These are phyloP conservation scores for Agrocybe chaxingu DNA, from an alignment of 768 basidiomycete genomes.

Conservation along the genomic window DNA sequence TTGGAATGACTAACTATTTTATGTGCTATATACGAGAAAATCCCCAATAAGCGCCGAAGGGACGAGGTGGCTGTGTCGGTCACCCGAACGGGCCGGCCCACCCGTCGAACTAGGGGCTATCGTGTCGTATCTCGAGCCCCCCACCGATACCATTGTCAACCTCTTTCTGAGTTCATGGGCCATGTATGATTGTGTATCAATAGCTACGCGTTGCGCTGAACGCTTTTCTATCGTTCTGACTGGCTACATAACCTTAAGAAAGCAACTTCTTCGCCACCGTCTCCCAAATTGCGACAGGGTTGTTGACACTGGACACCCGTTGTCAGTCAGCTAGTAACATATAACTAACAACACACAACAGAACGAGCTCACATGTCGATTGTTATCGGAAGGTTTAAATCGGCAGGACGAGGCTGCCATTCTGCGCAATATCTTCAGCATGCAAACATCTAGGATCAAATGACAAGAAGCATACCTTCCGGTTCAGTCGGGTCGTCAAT, in stretches of 20 bases:
- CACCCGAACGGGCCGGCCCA: too few species aligned
- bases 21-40: too few species aligned
- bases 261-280: conserved; percentile 32
- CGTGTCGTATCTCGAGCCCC: too few species aligned
- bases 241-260: neutral
- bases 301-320: conserved; percentile 42
- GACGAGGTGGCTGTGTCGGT: too few species aligned
- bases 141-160: too few species aligned
- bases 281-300: conserved; percentile 56
- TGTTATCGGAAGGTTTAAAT: conserved; percentile 50
- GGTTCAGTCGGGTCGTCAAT: conserved; percentile 49
- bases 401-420: conserved; percentile 59
- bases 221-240: too few species aligned
- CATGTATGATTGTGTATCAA: too few species aligned
- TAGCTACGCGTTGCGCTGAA: too few species aligned
- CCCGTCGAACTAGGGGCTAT: too few species aligned
- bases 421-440: conserved; percentile 28
- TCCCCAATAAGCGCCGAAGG: too few species aligned
- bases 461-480: conserved; percentile 39
- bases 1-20: too few species aligned
- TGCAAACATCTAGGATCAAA: neutral
- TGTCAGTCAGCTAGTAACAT: conserved; percentile 8
- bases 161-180: too few species aligned
- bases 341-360: conserved; percentile 1
- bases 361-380: conserved; percentile 38